Conservation (phyloP, 306 rosid species). For the Abrus pulchellus region DNA sequence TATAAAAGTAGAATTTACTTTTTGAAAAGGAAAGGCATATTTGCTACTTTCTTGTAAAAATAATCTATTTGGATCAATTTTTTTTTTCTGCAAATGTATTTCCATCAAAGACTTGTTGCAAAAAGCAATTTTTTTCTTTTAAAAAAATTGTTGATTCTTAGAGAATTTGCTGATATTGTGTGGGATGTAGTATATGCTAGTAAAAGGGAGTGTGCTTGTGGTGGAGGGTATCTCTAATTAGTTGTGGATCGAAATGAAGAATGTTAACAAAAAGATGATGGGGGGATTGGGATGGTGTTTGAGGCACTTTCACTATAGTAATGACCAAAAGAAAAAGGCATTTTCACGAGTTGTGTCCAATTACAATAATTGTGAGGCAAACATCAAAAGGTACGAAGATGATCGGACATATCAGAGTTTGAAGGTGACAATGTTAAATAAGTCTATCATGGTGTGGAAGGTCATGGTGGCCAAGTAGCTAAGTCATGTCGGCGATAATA, state of each 20-base stretch:
- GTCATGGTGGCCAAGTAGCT: background rate
- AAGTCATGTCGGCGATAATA: slow-evolving; percentile 7
- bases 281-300: background rate
- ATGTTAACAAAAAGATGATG: background rate
- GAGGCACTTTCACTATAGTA: background rate
- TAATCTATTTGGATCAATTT: no score
- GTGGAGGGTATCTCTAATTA: background rate
- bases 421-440: background rate
- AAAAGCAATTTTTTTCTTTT: no score
- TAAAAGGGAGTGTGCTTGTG: background rate
- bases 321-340: background rate
- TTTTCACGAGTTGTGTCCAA: background rate
- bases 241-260: slow-evolving; percentile 1
- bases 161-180: no score
- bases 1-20: no score
- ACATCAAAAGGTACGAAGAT: background rate
- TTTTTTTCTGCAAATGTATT: no score
- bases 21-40: no score
- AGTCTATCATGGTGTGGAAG: background rate
- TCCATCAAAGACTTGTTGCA: no score
- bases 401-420: background rate
- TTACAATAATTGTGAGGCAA: slow-evolving; percentile 1
- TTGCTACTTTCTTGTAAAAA: no score
- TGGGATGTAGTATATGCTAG: no score
- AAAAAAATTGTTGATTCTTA: no score